These are phyloP conservation scores for Aspergillus pseudoglaucus DNA, from an alignment of 2,329 filamentous ascomycete genomes.

Conservation along the genomic window DNA sequence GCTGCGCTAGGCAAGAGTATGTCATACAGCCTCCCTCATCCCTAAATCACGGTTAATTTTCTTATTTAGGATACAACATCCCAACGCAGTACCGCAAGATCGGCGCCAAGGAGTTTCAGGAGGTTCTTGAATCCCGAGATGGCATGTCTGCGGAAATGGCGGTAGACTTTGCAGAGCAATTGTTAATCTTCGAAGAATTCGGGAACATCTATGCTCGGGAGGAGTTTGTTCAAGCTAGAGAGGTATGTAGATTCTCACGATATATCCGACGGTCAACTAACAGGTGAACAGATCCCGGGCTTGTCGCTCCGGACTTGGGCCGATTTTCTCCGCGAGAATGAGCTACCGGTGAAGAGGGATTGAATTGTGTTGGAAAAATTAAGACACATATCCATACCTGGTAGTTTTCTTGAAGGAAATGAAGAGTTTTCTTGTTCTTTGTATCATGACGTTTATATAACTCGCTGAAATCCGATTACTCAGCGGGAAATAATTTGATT, in stretches of 20 bases:
- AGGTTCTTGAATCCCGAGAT: slow-evolving; percentile 4
- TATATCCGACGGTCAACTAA: background rate
- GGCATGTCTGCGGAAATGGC: slow-evolving; percentile 6
- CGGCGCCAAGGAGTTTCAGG: slow-evolving; percentile 3
- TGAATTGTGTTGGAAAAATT: background rate
- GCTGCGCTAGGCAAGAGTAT: slow-evolving; percentile 1
- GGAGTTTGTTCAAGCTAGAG: slow-evolving; percentile 4
- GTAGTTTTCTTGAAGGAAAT: background rate
- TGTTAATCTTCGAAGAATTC: slow-evolving; percentile 9
- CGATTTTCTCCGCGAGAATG: background rate
- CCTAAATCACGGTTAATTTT: background rate
- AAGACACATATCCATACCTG: too few relatives aligned
- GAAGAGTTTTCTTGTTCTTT: background rate
- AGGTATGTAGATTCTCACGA: slow-evolving; percentile 1
- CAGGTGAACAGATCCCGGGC: background rate
- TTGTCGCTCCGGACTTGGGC: background rate
- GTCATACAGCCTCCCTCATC: too few relatives aligned
- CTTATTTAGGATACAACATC: background rate
- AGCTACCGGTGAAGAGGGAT: background rate
- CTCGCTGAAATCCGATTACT: background rate
- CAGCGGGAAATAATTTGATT: background rate
- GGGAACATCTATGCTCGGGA: slow-evolving; percentile 7
- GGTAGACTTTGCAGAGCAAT: slow-evolving; percentile 9
- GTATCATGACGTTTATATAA: background rate
- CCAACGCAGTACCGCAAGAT: background rate